These are phyloP conservation scores for Coemansia aciculifera DNA, from an alignment of 192 early-diverging fungal species.

Conservation along the genomic window DNA sequence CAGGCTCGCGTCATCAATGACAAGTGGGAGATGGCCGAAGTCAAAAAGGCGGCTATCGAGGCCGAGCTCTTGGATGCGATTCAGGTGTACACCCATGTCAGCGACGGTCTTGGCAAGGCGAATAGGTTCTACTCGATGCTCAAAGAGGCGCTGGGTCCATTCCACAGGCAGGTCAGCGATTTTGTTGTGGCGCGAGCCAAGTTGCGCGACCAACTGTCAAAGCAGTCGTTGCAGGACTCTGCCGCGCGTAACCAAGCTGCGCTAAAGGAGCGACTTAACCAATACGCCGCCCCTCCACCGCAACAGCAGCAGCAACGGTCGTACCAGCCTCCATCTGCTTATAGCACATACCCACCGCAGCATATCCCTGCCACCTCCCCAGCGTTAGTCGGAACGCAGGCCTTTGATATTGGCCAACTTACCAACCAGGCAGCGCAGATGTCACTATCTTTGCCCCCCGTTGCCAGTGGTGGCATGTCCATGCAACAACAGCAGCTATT, in stretches of 20 bases:
- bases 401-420: conserved; percentile 43
- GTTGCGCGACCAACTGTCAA: conserved; percentile 59
- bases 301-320: conserved; percentile 14
- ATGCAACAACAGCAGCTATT: conserved; percentile 26
- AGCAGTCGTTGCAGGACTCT: conserved; percentile 51
- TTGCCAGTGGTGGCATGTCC: conserved; percentile 6
- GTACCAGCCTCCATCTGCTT: conserved; percentile 1
- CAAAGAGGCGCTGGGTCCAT: conserved; percentile 50
- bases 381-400: conserved; percentile 19
- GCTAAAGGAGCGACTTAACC: conserved; percentile 62
- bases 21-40: conserved; percentile 68
- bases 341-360: conserved; percentile 17
- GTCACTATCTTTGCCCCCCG: conserved; percentile 32
- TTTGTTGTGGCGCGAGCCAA: conserved; percentile 58
- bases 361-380: conserved; percentile 21
- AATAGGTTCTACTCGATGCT: conserved; percentile 62
- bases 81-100: conserved; percentile 64
- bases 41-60: conserved; percentile 62
- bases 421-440: conserved; percentile 44
- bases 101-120: conserved; percentile 61
- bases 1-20: conserved; percentile 67
- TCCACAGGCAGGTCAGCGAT: conserved; percentile 52
- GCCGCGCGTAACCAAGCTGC: conserved; percentile 61
- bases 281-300: conserved; percentile 30
- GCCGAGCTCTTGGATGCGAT: conserved; percentile 69